phyloP scores from a whole-genome alignment of 345 rosid species.

The Rhodamnia argentea region DNA sequence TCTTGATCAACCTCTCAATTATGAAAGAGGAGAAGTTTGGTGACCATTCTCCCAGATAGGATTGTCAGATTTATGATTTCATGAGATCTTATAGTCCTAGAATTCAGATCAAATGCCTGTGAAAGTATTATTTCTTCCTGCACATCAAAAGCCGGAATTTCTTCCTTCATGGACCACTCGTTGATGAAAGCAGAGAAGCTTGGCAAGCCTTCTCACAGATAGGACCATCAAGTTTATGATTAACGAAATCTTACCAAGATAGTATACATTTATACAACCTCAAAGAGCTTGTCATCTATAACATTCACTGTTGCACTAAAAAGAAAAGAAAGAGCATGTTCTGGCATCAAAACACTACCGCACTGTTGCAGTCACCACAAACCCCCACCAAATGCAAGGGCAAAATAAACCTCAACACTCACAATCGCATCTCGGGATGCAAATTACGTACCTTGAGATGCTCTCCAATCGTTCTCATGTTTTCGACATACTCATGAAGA shows the following conservation, averaged over 20 bases:
- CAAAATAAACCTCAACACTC: not conserved
- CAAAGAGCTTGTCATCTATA: not conserved
- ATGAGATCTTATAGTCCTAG: not conserved
- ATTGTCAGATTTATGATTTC: not conserved
- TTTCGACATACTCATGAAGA: conserved; percentile 59
- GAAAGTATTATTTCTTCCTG: not conserved
- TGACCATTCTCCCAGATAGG: not conserved
- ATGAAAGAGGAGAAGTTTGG: not conserved
- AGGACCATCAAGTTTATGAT: not conserved
- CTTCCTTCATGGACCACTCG: not conserved
- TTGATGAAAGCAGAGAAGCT: not conserved
- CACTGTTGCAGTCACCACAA: not conserved
- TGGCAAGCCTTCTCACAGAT: not conserved
- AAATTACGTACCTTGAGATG: conserved; percentile 59
- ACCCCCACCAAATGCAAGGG: not conserved
- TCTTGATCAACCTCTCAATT: not conserved
- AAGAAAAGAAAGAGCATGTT: not conserved
- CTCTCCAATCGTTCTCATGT: conserved; percentile 68
- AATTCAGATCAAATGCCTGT: not conserved
- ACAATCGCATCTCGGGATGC: not conserved
- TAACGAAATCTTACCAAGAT: not conserved
- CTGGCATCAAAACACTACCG: not conserved
- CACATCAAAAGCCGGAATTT: not conserved
- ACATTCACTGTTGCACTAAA: not conserved
- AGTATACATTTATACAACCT: not conserved